A percentile compares a stretch with the other conserved stretches of the same genome.
Conservation (phyloP, 176 grass and related monocot genomes). For the Elaeis guineensis region DNA sequence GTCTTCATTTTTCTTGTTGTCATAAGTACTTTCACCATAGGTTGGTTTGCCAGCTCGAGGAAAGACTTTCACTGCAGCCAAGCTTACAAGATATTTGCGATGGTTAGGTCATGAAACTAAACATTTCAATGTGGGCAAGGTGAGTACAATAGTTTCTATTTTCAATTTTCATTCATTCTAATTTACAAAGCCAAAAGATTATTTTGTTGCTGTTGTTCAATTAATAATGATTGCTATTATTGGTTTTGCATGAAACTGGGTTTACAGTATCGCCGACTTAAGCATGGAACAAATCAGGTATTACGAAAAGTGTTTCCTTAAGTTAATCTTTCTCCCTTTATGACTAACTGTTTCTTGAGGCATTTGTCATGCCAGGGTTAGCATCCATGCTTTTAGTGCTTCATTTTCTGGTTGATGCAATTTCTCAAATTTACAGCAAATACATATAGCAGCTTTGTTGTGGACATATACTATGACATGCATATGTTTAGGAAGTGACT, state of each 20-base stretch:
- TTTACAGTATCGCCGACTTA: constrained; percentile 83
- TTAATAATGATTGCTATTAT: constrained; percentile 24
- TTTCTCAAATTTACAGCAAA: no score
- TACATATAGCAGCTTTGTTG: no score
- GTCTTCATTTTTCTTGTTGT: constrained; percentile 15
- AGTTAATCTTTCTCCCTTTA: no score
- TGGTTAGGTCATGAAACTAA: constrained; percentile 99
- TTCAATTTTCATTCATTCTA: constrained; percentile 19
- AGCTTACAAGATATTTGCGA: constrained; percentile 94
- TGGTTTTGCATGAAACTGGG: constrained; percentile 20
- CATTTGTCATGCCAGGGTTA: neutral
- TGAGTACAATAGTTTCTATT: constrained; percentile 13
- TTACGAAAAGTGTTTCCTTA: no score
- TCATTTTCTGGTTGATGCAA: no score
- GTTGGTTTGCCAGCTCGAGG: constrained; percentile 93
- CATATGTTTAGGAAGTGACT: no score
- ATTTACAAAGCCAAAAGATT: neutral
- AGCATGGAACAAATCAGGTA: constrained; percentile 96
- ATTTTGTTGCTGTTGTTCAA: constrained; percentile 11
- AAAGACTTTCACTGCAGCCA: constrained; percentile 97
- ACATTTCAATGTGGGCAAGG: constrained; percentile 99
- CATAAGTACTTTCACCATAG: constrained; percentile 18
- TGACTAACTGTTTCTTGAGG: neutral
- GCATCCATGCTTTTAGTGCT: neutral
- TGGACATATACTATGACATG: no score